Evolutionary conservation across 495 filamentous ascomycete genomes (phyloP).

Genomic region (Penicillium ucsense): DNA sequence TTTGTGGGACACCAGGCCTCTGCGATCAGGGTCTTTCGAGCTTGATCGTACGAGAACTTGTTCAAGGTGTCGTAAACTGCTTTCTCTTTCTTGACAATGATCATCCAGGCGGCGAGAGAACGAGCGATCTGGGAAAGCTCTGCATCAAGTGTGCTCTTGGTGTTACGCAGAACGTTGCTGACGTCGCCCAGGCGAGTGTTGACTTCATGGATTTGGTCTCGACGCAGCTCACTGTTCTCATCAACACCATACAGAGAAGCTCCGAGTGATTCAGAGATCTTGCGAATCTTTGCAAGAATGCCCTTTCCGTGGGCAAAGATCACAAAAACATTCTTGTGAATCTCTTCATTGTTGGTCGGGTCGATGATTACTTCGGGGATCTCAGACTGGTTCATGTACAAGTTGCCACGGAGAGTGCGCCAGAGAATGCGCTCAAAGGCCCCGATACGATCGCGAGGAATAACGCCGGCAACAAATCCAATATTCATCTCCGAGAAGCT

Average conservation of each 20-base stretch:
- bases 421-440: conserved; percentile 96
- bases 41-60: conserved; percentile 90
- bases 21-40: conserved; percentile 90
- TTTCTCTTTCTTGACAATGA: conserved; percentile 96
- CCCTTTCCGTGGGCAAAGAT: conserved; percentile 99
- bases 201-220: conserved; percentile 94
- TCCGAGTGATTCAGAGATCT: conserved; percentile 94
- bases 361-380: conserved; percentile 93
- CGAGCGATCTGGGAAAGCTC: conserved; percentile 89
- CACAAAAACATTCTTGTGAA: conserved; percentile 97
- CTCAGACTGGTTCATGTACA: conserved; percentile 99
- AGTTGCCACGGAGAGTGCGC: conserved; percentile 91
- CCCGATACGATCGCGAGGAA: conserved; percentile 82
- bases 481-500: conserved; percentile 96
- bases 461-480: conserved; percentile 98
- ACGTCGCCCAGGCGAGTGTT: conserved; percentile 87
- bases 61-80: conserved; percentile 96
- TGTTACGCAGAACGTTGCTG: conserved; percentile 83
- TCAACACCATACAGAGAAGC: conserved; percentile 94
- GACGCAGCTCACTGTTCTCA: conserved; percentile 85
- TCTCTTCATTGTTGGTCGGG: conserved; percentile 78
- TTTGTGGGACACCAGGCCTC: conserved; percentile 96
- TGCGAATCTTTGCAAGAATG: conserved; percentile 95
- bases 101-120: conserved; percentile 88
- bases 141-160: conserved; percentile 88